Conservation (phyloP, 306 rosid species). For the Quercus agrifolia region DNA sequence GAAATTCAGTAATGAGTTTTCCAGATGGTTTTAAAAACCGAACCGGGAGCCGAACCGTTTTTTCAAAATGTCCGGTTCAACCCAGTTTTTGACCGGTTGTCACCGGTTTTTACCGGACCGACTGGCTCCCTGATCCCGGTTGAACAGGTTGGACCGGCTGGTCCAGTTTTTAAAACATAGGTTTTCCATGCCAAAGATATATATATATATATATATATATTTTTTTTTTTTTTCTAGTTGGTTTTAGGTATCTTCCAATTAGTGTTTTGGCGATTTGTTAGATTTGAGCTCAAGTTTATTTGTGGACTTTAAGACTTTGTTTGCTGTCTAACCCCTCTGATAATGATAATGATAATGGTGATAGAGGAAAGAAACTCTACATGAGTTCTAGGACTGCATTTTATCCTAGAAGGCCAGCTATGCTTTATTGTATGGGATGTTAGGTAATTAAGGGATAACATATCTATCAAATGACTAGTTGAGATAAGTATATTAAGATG, state of each 20-base stretch:
- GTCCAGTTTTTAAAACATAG: too few species aligned
- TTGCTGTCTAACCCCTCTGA: background rate
- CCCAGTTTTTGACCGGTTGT: too few species aligned
- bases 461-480: background rate
- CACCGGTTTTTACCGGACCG: too few species aligned
- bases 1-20: background rate
- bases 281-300: background rate
- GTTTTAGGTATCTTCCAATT: background rate
- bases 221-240: background rate
- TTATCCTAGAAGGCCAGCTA: background rate
- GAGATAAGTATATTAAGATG: background rate
- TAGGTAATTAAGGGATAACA: background rate
- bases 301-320: background rate
- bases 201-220: too few species aligned
- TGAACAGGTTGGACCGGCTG: too few species aligned
- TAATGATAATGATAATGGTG: background rate
- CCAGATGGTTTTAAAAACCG: background rate
- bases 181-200: background rate
- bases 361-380: background rate
- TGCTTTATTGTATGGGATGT: background rate
- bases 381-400: background rate
- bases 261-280: background rate
- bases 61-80: too few species aligned
- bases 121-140: too few species aligned
- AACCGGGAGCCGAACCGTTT: too few species aligned